A percentile compares a stretch with the other conserved stretches of the same genome.
phyloP scores from a whole-genome alignment of 805 yeast genomes.

The Candida ortonii region DNA sequence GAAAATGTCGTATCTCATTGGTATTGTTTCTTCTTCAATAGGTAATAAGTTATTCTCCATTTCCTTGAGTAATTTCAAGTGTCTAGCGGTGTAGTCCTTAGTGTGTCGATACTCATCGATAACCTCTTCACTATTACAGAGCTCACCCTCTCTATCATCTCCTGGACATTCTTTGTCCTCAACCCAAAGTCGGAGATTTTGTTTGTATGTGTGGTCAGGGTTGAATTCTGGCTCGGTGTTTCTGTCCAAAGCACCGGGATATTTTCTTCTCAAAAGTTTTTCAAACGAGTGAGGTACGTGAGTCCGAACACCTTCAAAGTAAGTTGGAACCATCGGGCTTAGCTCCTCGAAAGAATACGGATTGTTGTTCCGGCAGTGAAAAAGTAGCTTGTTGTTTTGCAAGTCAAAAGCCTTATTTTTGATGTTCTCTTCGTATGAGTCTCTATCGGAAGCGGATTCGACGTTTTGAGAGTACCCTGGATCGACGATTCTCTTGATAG shows the following conservation, averaged over 20 bases:
- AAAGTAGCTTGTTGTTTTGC: conserved; percentile 29
- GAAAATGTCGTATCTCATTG: conserved; percentile 30
- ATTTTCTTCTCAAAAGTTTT: conserved; percentile 47
- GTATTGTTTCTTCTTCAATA: conserved; percentile 23
- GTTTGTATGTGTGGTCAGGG: conserved; percentile 43
- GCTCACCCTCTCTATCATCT: conserved; percentile 25
- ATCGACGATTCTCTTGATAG: conserved; percentile 20
- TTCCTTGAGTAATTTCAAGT: conserved; percentile 17
- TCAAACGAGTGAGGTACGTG: conserved; percentile 48
- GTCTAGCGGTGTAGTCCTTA: conserved; percentile 26
- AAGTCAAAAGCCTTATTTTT: conserved; percentile 15
- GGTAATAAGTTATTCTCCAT: conserved; percentile 11
- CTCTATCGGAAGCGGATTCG: conserved; percentile 14
- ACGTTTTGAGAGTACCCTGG: conserved; percentile 15
- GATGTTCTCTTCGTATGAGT: conserved; percentile 17
- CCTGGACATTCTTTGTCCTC: conserved; percentile 26
- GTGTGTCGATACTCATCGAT: conserved; percentile 33
- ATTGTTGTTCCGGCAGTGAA: conserved; percentile 57
- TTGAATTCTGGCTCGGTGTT: conserved; percentile 39
- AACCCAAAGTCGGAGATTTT: conserved; percentile 59
- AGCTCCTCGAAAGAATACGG: conserved; percentile 43
- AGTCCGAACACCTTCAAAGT: conserved; percentile 54
- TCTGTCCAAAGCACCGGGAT: conserved; percentile 35
- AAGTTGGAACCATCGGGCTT: conserved; percentile 46
- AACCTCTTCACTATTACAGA: conserved; percentile 33